Conservation (phyloP, 371 early-diverging fungal species). For the Mortierella sp. region DNA sequence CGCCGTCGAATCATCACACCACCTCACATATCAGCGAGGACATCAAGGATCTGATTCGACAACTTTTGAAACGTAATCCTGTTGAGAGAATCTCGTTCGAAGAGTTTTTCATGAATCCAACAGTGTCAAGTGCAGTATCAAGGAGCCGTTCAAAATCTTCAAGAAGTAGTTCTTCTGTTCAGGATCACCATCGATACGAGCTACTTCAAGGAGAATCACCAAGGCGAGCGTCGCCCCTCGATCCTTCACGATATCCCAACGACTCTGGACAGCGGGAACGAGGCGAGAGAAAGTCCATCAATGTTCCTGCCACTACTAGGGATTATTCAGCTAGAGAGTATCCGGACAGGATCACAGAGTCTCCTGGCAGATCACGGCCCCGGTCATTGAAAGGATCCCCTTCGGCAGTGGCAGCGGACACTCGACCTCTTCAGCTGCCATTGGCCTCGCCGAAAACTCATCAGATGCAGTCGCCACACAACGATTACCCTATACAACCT, state of each 20-base stretch:
- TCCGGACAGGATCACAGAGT: slow-evolving; percentile 13
- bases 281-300: slow-evolving; percentile 18
- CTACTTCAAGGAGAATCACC: slow-evolving; percentile 1
- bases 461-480: slow-evolving; percentile 9
- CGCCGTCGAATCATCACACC: slow-evolving; percentile 13
- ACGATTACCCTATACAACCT: slow-evolving; percentile 14
- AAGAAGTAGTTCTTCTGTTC: slow-evolving; percentile 11
- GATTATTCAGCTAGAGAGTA: no score
- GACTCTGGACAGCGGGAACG: slow-evolving; percentile 28
- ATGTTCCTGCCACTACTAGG: slow-evolving; percentile 6
- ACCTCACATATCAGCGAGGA: slow-evolving; percentile 67
- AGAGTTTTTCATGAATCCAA: slow-evolving; percentile 90
- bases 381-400: slow-evolving; percentile 40
- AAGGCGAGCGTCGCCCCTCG: slow-evolving; percentile 9
- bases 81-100: slow-evolving; percentile 89
- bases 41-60: slow-evolving; percentile 83
- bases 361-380: slow-evolving; percentile 28
- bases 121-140: slow-evolving; percentile 51
- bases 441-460: slow-evolving; percentile 36
- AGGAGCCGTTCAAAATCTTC: slow-evolving; percentile 31
- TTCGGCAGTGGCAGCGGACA: slow-evolving; percentile 21
- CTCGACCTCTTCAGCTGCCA: slow-evolving; percentile 48
- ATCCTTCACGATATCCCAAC: slow-evolving; percentile 22
- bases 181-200: slow-evolving; percentile 22
- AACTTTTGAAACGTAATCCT: slow-evolving; percentile 86